Conservation (phyloP, 345 rosid genomes). For the Citrus cavaleriei region DNA sequence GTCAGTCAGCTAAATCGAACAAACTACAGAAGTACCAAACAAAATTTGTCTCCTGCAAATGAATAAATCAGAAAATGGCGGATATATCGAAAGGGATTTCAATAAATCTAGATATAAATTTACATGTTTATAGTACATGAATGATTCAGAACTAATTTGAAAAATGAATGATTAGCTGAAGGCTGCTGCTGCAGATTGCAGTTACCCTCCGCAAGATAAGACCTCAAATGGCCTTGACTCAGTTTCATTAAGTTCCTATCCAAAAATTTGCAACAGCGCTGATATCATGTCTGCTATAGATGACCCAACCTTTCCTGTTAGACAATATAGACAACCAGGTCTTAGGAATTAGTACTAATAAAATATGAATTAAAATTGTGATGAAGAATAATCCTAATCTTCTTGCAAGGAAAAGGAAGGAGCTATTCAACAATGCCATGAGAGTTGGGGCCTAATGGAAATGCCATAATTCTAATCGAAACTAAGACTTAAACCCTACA, state of each 20-base stretch:
- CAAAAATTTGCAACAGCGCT: not conserved
- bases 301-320: conserved; percentile 83
- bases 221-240: not conserved
- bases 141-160: not conserved
- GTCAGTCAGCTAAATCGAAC: not conserved
- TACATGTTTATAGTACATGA: conserved; percentile 11
- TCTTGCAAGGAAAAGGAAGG: not conserved
- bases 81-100: not conserved
- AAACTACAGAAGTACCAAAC: not conserved
- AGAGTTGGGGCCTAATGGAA: not conserved
- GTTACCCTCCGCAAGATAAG: not conserved
- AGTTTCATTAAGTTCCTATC: not conserved
- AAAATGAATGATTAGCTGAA: conserved; percentile 3
- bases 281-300: conserved; percentile 31
- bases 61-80: not conserved
- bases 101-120: not conserved
- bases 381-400: not conserved
- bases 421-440: not conserved
- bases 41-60: not conserved
- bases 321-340: conserved; percentile 15
- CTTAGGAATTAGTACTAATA: conserved; percentile 14
- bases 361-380: conserved; percentile 5
- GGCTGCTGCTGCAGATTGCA: not conserved
- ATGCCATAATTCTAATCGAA: not conserved
- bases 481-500: not conserved